Evolutionary conservation across 1,284 basidiomycete species (phyloP), one percentile per base, ranked within the genome.

Genomic region (Ganoderma sinense): DNA sequence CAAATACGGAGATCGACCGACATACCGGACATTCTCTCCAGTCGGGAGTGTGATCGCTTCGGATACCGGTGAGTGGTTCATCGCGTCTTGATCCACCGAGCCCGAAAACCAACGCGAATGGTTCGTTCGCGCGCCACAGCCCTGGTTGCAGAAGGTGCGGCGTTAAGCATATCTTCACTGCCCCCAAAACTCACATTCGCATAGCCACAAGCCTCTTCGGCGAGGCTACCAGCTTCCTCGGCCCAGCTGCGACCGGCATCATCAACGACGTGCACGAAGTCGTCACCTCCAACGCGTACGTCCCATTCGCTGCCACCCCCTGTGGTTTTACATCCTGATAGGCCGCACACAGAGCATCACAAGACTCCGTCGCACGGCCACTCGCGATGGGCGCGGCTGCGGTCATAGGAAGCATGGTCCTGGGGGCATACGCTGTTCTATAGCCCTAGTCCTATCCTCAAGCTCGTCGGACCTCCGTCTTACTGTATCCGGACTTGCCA

Each of bases 161-260:
- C 16, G 45, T 23, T 23, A 6, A 48, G 45, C 8, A 2, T 48
- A 10, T 23, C 11, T 10, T 48, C n/a, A 23, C n/a, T 13, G 6
- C 18, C 1, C 40, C n/a, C 16, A 13, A 20, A 33, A 7, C 29
- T 59, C 58, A 36, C 55, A 23, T 40, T 11, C 58, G 23, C 13
- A 3, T 26, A 60, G 58, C 39, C 26, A 40, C 58, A 7, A 60
- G 58, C 58, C 20, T 60, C 20, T 60, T 60, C 13, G 39, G n/a
- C 1, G 39, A 40, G 13, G 36, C 23, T 13, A 39, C 33, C 23
- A 60, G 58, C 58, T 10, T 40, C 11, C 39, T 60, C 20, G 58
- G 58, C 20, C 58, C 58, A 4, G 58, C 58, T 16, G 58, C 58
- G 39, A 60, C 58, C 13, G 58, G 58, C 26, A 39, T 59, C 56